Percentiles rank a stretch among this genome's conserved stretches.
Evolutionary conservation across 768 basidiomycete species (phyloP).

Genomic region (Mycena chlorophos): DNA sequence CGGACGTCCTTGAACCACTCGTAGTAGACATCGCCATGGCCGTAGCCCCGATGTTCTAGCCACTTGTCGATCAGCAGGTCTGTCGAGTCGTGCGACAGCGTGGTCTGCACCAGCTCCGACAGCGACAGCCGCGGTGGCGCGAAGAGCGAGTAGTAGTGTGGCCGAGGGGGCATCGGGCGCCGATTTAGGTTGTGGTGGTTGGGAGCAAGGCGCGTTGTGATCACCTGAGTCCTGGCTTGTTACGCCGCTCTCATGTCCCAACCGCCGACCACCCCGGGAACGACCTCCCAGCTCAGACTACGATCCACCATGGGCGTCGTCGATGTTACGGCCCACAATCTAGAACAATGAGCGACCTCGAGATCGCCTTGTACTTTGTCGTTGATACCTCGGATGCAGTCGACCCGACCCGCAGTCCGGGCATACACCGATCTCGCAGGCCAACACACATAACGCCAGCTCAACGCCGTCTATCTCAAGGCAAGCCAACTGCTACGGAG

Average conservation of each 20-base stretch:
- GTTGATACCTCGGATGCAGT: too few species aligned
- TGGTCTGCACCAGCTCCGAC: slow-evolving; percentile 79
- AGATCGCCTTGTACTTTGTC: too few species aligned
- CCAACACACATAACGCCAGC: too few species aligned
- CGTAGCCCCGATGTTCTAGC: slow-evolving; percentile 66
- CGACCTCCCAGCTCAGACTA: background rate
- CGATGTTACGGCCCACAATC: too few species aligned
- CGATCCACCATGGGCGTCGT: too few species aligned
- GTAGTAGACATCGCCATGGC: slow-evolving; percentile 65
- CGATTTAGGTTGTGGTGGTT: slow-evolving; percentile 5
- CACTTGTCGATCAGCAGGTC: slow-evolving; percentile 82
- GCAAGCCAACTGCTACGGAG: too few species aligned
- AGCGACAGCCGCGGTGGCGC: slow-evolving; percentile 67
- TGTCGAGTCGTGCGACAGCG: slow-evolving; percentile 72
- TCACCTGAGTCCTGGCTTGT: background rate
- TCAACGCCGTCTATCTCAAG: too few species aligned
- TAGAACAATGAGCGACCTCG: too few species aligned
- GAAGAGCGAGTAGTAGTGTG: slow-evolving; percentile 60
- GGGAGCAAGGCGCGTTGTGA: background rate
- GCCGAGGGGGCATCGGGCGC: slow-evolving; percentile 47
- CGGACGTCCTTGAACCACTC: slow-evolving; percentile 76
- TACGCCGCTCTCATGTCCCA: background rate
- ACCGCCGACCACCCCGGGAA: background rate
- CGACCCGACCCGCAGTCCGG: too few species aligned
- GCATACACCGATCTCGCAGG: too few species aligned